Evolutionary conservation across 176 grass and related monocot genomes (phyloP), one percentile per base, ranked within the genome.

Genomic region (Luzula sylvatica): DNA sequence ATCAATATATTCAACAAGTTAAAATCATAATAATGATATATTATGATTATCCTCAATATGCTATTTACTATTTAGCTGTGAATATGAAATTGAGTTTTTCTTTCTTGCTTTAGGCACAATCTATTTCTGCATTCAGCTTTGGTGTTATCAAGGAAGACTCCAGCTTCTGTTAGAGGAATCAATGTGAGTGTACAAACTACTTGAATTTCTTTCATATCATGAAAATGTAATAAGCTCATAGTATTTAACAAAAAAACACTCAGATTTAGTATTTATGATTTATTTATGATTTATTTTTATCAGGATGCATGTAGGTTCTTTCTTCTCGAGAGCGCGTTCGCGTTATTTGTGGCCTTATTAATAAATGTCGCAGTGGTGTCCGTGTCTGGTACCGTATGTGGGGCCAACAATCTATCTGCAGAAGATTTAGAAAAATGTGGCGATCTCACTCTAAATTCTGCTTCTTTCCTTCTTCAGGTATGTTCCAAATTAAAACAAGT

Each of bases 101-200:
- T n/a, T n/a, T n/a, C 55, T 32, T 41, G 42, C 56, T 67, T 8
- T 62, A 96, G 90, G 21, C 90, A 96, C 67, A 96, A 96, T 60
- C 41, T 96, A 27, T 96, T 96, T 71, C 32, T 96, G 70, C 90
- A 96, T 62, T 96, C 90, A 8, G 90, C 90, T 2, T 46, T 96
- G 3, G 90, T 96, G 45, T 59, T 96, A 8, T 79, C 90, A 0
- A 82, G 90, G 26, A 96, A 89, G 64, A 96, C 84, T 4, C 84
- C 90, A 0, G 4, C 80, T 9, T 86, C 90, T 7, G 74, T 79
- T 8, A 79, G 54, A 72, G 90, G 84, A 58, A 82, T 96, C 58
- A 96, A 89, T 63, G 88, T 94, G 22, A 28, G 69, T 23, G 20
- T 38, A n/a, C n/a, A n/a, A n/a, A n/a, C n/a, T n/a, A n/a, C n/a